Evolutionary conservation across 2,329 filamentous ascomycete species (phyloP).

Genomic region (Thielaviopsis ethacetica): DNA sequence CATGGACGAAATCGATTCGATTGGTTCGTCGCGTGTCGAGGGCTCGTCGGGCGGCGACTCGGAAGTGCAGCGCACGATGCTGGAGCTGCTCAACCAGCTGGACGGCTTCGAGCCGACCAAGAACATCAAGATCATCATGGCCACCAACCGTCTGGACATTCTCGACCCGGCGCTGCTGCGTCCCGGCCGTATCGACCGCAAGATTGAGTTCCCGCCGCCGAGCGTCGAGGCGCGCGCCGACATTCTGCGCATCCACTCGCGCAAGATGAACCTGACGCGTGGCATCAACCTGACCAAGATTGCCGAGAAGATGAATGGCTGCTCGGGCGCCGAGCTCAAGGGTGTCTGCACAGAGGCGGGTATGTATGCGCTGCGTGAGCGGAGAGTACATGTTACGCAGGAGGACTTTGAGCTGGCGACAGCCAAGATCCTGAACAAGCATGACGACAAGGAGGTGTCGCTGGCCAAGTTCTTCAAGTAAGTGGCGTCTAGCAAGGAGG

Average conservation of each 20-base stretch:
- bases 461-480: conserved; percentile 62
- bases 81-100: conserved; percentile 94
- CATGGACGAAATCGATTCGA: conserved; percentile 99
- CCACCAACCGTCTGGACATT: conserved; percentile 94
- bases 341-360: conserved; percentile 97
- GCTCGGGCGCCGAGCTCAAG: conserved; percentile 93
- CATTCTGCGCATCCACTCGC: conserved; percentile 91
- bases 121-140: conserved; percentile 99
- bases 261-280: conserved; percentile 95
- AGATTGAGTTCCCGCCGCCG: conserved; percentile 97
- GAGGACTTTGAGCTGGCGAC: conserved; percentile 98
- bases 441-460: conserved; percentile 93
- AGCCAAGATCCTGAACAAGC: conserved; percentile 98
- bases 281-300: conserved; percentile 98
- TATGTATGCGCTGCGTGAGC: conserved; percentile 92
- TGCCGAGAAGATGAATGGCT: conserved; percentile 99
- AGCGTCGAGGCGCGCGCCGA: conserved; percentile 93
- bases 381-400: conserved; percentile 94
- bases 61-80: conserved; percentile 95
- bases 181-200: conserved; percentile 94
- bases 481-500: not conserved
- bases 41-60: conserved; percentile 90
- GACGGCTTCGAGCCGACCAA: conserved; percentile 98
- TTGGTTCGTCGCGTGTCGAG: conserved; percentile 92
- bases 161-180: conserved; percentile 86